Percentiles rank a stretch among this genome's conserved stretches.
These are phyloP conservation scores for Globisporangium cederbergense DNA, from an alignment of 352 stramenopile species.

Conservation along the genomic window DNA sequence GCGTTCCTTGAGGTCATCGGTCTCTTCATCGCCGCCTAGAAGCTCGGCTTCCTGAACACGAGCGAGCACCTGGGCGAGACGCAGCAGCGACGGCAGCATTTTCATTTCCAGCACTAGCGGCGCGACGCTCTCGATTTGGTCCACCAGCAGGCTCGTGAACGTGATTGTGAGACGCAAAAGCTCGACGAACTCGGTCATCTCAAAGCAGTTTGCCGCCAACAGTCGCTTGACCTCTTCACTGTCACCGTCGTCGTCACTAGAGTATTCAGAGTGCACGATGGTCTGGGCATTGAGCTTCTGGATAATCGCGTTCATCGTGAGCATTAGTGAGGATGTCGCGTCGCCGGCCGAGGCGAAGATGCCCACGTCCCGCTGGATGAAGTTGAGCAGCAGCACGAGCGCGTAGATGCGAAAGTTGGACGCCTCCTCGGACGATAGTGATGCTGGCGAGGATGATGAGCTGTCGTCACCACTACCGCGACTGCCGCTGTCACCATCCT, in stretches of 20 bases:
- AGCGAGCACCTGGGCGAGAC: constrained; percentile 37
- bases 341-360: constrained; percentile 19
- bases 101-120: constrained; percentile 22
- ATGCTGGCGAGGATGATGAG: constrained; percentile 5
- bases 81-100: constrained; percentile 33
- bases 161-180: constrained; percentile 53
- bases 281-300: constrained; percentile 10
- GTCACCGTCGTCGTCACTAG: background rate
- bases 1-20: constrained; percentile 24
- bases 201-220: constrained; percentile 12
- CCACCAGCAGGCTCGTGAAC: constrained; percentile 43
- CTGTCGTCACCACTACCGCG: background rate
- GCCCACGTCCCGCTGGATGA: constrained; percentile 48
- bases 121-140: constrained; percentile 29
- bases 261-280: background rate
- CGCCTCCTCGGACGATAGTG: constrained; percentile 42
- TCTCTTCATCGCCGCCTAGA: constrained; percentile 18
- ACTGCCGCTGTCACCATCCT: constrained; percentile 6
- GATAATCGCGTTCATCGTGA: constrained; percentile 10
- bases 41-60: constrained; percentile 11
- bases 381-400: constrained; percentile 73
- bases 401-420: constrained; percentile 70
- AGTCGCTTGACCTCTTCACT: background rate
- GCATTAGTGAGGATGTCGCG: constrained; percentile 1
- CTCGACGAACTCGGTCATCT: constrained; percentile 47